A percentile compares a stretch with the other conserved stretches of the same genome.
Evolutionary conservation across 129 eudicot genomes (phyloP).

Genomic region (Deinandra increscens): DNA sequence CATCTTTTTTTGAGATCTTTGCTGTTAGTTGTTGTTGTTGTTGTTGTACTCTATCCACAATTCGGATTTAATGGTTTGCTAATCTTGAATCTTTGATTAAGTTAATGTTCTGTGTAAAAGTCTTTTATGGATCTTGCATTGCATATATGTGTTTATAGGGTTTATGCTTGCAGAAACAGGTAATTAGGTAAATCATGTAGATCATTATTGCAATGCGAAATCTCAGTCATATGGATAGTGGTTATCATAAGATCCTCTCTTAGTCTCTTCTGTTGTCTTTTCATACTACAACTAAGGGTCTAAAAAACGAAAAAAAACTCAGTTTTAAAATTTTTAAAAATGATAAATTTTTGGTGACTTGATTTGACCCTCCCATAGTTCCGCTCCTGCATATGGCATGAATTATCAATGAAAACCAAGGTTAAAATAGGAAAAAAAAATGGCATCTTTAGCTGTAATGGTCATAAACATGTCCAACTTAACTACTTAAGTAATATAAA

Average conservation of each 20-base stretch:
- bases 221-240: background rate
- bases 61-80: background rate
- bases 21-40: background rate
- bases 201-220: background rate
- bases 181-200: slow-evolving; percentile 11
- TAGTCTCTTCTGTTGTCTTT: no score
- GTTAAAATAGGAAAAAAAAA: background rate
- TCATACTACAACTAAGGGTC: no score
- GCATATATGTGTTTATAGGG: background rate
- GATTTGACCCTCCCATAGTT: no score
- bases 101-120: background rate
- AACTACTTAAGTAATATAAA: background rate
- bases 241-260: no score
- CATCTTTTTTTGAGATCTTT: background rate
- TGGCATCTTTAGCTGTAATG: slow-evolving; percentile 1
- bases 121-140: slow-evolving; percentile 20
- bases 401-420: background rate
- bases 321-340: no score
- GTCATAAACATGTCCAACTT: background rate
- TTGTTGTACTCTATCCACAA: background rate
- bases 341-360: no score
- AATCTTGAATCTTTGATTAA: slow-evolving; percentile 8
- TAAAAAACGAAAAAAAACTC: no score
- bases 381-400: background rate
- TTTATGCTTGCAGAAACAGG: slow-evolving; percentile 11